phyloP scores from a whole-genome alignment of 331 rosid genomes.

The Dryas integrifolia region DNA sequence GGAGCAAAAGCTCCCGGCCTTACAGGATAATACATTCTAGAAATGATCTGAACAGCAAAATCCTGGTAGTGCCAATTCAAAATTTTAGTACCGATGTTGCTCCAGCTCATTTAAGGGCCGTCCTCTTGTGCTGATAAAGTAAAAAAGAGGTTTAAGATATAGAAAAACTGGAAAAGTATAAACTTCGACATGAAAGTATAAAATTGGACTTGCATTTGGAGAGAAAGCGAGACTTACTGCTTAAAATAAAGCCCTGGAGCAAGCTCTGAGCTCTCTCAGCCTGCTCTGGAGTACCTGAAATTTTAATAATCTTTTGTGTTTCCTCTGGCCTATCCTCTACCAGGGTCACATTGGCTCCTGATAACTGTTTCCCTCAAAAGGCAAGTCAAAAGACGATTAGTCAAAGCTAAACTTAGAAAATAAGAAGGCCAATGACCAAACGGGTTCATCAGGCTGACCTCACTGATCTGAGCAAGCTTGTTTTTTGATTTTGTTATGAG shows the following conservation, averaged over 20 bases:
- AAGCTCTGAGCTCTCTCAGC: slow-evolving; percentile 98
- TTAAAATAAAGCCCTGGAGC: slow-evolving; percentile 93
- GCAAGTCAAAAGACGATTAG: neutral
- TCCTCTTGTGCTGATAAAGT: slow-evolving; percentile 36
- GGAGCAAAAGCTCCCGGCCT: slow-evolving; percentile 7
- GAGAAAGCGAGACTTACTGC: slow-evolving; percentile 58
- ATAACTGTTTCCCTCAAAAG: slow-evolving; percentile 53
- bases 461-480: slow-evolving; percentile 95
- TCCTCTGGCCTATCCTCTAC: slow-evolving; percentile 81
- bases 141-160: neutral
- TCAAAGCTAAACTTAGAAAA: neutral
- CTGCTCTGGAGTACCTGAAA: slow-evolving; percentile 95
- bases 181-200: neutral
- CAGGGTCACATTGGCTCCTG: slow-evolving; percentile 89
- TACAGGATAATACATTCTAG: slow-evolving; percentile 3
- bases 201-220: neutral
- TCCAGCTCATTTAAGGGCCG: slow-evolving; percentile 22
- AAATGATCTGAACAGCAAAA: neutral
- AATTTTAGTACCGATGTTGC: neutral
- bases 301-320: slow-evolving; percentile 73
- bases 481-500: slow-evolving; percentile 82
- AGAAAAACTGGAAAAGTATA: neutral
- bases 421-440: slow-evolving; percentile 10
- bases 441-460: slow-evolving; percentile 49
- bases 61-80: neutral